Evolutionary conservation across 148 eudicot species (phyloP), one percentile per base, ranked within the genome.

Genomic region (Dysphania ambrosioides): DNA sequence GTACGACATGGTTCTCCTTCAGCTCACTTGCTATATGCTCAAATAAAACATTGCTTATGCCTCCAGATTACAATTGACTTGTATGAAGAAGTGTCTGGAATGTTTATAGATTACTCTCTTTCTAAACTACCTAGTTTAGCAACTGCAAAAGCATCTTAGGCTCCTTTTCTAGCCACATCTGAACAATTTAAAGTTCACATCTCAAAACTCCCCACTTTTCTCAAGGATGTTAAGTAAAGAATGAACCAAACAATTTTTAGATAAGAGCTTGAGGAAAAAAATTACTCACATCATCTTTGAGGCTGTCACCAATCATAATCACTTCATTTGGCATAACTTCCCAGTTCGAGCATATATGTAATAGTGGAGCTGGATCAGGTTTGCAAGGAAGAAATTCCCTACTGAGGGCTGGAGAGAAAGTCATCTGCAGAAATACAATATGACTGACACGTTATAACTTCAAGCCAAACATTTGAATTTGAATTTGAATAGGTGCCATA

Each of bases 271-370:
- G 21, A 47, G 42, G 65, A 58, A 23, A 16, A 29, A 15, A 47
- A 26, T 62, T 26, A 87, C 97, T 92, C 85, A 94, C 98, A 71
- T 95, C 98, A 83, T 95, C 98, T 81, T 92, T 92, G 72, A 95
- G 96, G 83, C 98, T 95, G 80, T 95, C 98, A 27, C 97, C 98
- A 70, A 95, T 79, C 98, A 95, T 95, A 83, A 95, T 83, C 49
- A 95, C 96, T 85, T 95, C 97, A 79, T 85, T 75, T 30, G 97
- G 93, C 40, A 82, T 82, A 79, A 95, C 76, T 23, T 77, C 86
- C 98, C 98, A 95, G 21, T 78, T 71, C 64, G 96, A 72, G 74
- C 98, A 95, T 71, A 95, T 95, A 76, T 92, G 98, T 62, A 92
- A 80, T 32, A 95, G 82, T 27, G 98, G 98, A 78, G 93, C 96